Base-by-base conservation (phyloP, 2,329 filamentous ascomycete species). In the Ramularia collo-cygni region DNA sequence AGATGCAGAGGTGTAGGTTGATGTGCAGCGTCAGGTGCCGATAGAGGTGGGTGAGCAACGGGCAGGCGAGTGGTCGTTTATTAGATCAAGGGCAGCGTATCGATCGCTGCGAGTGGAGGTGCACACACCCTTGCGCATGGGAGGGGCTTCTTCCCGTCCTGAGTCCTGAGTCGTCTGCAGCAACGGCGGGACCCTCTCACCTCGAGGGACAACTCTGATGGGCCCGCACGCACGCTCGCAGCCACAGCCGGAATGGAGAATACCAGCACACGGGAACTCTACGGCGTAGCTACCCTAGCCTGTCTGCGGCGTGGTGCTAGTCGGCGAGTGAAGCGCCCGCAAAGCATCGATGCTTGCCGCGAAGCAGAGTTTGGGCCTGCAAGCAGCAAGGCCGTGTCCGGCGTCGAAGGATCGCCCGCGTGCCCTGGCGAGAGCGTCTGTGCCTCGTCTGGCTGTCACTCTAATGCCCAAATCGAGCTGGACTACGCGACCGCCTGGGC, bases 1-100 rank as follows among this genome's bases (percentile, higher is more conserved):
- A 40, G 37, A n/a, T 35, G 37, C 21, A 35, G 36, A 18, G 15
- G 15, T 16, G 31, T 19, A 33, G 31, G 31, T 33, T 33, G 29
- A 33, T 19, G 31, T 13, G 31, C 31, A 33, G 30, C 30, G 15
- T 18, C 14, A 24, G 21, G 21, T 24, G 21, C 21, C 21, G 21
- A 24, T 24, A 10, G 21, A 24, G 21, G 21, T 24, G 21, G 21
- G 21, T 24, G 21, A 10, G 6, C 21, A 24, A 10, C 6, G 6
- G 10, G 21, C 10, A 16, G 30, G 12, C 7, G 10, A 16, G 16
- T 9, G 16, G 16, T n/a, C 17, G 19, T 19, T 17, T 18, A n/a
- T 16, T 12, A 19, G 31, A 18, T 16, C 31, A 16, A 33, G 31
- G 31, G 19, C 31, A 33, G 16, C 31, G 31, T 33, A 17, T 7